Percentiles rank a stretch among this genome's conserved stretches.
These are phyloP conservation scores for Kregervanrija delftensis DNA, from an alignment of 805 yeast species.

Conservation along the genomic window DNA sequence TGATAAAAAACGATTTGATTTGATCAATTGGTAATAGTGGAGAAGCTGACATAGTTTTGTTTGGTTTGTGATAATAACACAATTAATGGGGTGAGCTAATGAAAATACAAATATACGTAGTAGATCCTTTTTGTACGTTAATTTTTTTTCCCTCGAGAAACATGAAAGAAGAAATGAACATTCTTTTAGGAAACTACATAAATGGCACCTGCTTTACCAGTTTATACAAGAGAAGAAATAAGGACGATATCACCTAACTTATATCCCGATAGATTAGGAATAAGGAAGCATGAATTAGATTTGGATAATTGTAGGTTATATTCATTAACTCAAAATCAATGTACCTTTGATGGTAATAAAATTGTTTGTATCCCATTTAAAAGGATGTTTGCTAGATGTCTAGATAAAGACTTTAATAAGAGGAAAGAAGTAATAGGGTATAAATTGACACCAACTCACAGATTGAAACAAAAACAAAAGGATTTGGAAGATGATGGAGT, in stretches of 20 bases:
- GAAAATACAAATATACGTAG: too few relatives aligned
- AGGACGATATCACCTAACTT: conserved; percentile 19
- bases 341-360: conserved; percentile 37
- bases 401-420: conserved; percentile 17
- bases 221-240: conserved; percentile 33
- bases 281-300: conserved; percentile 7
- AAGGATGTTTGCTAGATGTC: conserved; percentile 38
- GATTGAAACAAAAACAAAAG: conserved; percentile 5
- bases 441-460: conserved; percentile 20
- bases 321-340: conserved; percentile 40
- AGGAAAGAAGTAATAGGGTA: conserved; percentile 23
- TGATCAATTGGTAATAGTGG: too few relatives aligned
- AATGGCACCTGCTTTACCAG: conserved; percentile 51
- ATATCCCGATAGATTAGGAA: conserved; percentile 15
- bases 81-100: too few relatives aligned
- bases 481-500: conserved; percentile 4
- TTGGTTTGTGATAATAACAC: background rate
- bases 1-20: conserved; percentile 6
- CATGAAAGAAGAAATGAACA: background rate
- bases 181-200: background rate
- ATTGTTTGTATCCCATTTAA: conserved; percentile 43
- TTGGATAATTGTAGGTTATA: conserved; percentile 24
- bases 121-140: too few relatives aligned
- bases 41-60: too few relatives aligned
- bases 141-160: too few relatives aligned